Conservation (phyloP, 805 yeast species). For the Danielia reshetovae region DNA sequence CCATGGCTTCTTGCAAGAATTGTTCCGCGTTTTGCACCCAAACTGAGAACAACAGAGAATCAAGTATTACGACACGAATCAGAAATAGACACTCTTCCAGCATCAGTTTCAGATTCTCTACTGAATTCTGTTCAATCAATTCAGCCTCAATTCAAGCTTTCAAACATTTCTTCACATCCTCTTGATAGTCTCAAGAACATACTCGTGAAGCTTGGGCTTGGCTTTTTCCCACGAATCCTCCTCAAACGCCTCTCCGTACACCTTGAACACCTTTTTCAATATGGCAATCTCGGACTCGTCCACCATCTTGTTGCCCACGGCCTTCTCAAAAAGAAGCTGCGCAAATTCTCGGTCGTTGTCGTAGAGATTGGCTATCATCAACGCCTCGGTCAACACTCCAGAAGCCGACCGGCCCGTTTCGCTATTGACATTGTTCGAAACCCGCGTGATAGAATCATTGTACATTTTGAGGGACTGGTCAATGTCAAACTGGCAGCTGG, state of each 20-base stretch:
- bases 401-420: conserved; percentile 33
- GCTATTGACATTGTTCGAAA: conserved; percentile 28
- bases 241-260: conserved; percentile 47
- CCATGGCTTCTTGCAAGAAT: too few relatives aligned
- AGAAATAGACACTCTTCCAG: too few relatives aligned
- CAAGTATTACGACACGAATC: too few relatives aligned
- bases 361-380: conserved; percentile 41
- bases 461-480: conserved; percentile 40
- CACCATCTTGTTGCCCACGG: conserved; percentile 29
- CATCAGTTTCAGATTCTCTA: too few relatives aligned
- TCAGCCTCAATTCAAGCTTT: too few relatives aligned
- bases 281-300: conserved; percentile 38
- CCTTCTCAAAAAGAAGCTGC: conserved; percentile 45
- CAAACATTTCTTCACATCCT: too few relatives aligned
- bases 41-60: too few relatives aligned
- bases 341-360: conserved; percentile 54
- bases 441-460: conserved; percentile 41
- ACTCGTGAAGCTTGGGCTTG: conserved; percentile 27
- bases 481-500: conserved; percentile 34
- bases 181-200: conserved; percentile 14
- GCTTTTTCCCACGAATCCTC: conserved; percentile 33
- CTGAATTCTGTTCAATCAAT: too few relatives aligned
- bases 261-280: conserved; percentile 42
- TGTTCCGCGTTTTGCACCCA: too few relatives aligned
- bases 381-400: conserved; percentile 44